Evolutionary conservation across 768 basidiomycete species (phyloP), one percentile per base, ranked within the genome.

Genomic region (Vishniacozyma victoriae): DNA sequence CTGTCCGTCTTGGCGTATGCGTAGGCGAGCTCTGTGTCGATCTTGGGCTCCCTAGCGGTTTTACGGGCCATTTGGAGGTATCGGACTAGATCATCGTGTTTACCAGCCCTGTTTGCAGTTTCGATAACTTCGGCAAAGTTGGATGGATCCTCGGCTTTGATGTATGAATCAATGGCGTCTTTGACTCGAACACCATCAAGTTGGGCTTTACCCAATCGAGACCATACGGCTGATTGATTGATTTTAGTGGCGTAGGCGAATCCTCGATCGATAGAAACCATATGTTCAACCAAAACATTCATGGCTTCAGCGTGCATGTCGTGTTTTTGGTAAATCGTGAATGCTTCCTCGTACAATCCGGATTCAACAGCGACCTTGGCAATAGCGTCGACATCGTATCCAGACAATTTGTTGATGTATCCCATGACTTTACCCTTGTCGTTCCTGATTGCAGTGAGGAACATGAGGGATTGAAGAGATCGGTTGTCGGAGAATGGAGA

Each of bases 1-100:
- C 95, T 84, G 54, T 78, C 78, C 13, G 78, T 76, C 78, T 95
- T 96, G 18, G 95, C 95, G 70, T 97, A 99, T 4, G 95, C 88
- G 69, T 96, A 95, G 12, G 95, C 93, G 26, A 99, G 76, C 74
- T 97, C 92, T 7, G 95, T 96, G 70, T 99, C 95, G 60, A 99
- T 92, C 75, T 84, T 91, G 26, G 95, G 95, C 72, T 99, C 95
- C 48, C 95, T 85, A 14, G 96, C 81, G 38, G 86, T 80, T 76
- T 95, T 97, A 72, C 95, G 85, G 24, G 95, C 90, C 95, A 97
- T 99, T 73, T 99, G 95, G 12, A 99, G 78, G 78, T 83, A 99
- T 44, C 91, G 84, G 36, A 97, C 95, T 38, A 99, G 83, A 67
- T 99, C 72, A 68, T 97, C 95, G 26, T 85, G 73, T 65, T 91